Evolutionary conservation across 2,329 filamentous ascomycete species (phyloP).

Genomic region (Pseudohalonectria lignicola): DNA sequence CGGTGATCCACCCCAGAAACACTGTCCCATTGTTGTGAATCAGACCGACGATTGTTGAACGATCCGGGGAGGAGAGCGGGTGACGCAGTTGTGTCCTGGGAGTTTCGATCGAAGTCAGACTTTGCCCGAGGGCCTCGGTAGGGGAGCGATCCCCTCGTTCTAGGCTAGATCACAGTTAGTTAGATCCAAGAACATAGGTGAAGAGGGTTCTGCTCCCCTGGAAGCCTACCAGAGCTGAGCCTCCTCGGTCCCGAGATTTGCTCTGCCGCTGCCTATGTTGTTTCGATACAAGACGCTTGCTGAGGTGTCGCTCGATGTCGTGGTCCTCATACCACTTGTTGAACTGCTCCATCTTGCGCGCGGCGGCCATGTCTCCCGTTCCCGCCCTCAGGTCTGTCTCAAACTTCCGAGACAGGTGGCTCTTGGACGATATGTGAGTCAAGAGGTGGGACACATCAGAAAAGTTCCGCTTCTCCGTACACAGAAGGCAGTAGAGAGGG

Average conservation of each 20-base stretch:
- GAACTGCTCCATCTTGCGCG: slow-evolving; percentile 52
- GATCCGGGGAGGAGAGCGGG: no score
- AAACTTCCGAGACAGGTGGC: slow-evolving; percentile 78
- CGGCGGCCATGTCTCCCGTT: slow-evolving; percentile 52
- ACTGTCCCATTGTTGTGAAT: no score
- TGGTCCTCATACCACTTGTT: slow-evolving; percentile 69
- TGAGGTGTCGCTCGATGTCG: slow-evolving; percentile 61
- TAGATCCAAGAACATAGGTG: no score
- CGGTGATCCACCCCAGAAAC: no score
- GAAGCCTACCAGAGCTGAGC: no score
- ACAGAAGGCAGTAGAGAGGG: slow-evolving; percentile 72
- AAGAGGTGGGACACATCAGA: slow-evolving; percentile 87
- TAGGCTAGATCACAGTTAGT: no score
- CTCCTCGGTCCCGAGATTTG: slow-evolving; percentile 6
- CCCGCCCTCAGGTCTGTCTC: slow-evolving; percentile 65
- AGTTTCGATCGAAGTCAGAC: no score
- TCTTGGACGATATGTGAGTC: slow-evolving; percentile 86
- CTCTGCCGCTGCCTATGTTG: slow-evolving; percentile 54
- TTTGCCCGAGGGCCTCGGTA: no score
- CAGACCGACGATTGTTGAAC: no score
- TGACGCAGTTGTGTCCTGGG: no score
- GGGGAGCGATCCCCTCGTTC: no score
- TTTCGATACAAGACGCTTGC: slow-evolving; percentile 70
- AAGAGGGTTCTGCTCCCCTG: no score
- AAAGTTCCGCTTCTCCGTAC: slow-evolving; percentile 68